These are phyloP conservation scores for Cyphellophora attinorum DNA, from an alignment of 2,329 filamentous ascomycete species.

Conservation along the genomic window DNA sequence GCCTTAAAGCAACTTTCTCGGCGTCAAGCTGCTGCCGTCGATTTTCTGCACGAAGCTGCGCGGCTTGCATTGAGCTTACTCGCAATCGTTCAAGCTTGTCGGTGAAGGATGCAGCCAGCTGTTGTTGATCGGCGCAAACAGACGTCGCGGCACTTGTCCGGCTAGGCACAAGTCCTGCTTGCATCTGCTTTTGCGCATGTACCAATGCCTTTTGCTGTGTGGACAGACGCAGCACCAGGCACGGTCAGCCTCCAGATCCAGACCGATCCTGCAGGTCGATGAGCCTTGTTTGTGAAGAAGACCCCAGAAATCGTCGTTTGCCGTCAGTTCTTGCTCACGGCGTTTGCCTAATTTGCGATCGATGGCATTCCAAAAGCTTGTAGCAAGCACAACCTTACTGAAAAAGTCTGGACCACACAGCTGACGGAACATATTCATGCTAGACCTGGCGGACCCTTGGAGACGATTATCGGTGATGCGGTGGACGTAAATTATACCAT, in stretches of 20 bases:
- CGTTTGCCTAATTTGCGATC: neutral
- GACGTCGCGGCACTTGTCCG: conserved; percentile 1
- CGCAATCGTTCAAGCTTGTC: no score
- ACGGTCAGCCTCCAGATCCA: no score
- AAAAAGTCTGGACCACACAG: conserved; percentile 6
- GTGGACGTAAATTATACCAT: conserved; percentile 5
- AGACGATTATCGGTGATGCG: conserved; percentile 7
- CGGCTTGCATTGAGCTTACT: no score
- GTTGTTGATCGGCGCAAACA: neutral
- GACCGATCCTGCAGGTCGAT: neutral
- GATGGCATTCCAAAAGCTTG: conserved; percentile 8
- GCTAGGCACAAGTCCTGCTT: neutral
- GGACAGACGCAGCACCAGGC: no score
- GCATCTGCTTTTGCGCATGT: conserved; percentile 3
- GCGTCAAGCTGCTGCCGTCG: no score
- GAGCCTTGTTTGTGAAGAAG: neutral
- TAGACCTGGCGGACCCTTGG: conserved; percentile 5
- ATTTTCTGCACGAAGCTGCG: no score
- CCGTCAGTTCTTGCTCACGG: neutral
- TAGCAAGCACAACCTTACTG: conserved; percentile 5
- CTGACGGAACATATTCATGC: conserved; percentile 9
- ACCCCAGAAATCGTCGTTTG: neutral
- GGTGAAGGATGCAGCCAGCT: no score
- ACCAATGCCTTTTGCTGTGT: conserved; percentile 1
- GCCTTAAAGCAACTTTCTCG: no score